Evolutionary conservation across 495 filamentous ascomycete species (phyloP), one percentile per base, ranked within the genome.

Genomic region (Penicillium diatomitis): DNA sequence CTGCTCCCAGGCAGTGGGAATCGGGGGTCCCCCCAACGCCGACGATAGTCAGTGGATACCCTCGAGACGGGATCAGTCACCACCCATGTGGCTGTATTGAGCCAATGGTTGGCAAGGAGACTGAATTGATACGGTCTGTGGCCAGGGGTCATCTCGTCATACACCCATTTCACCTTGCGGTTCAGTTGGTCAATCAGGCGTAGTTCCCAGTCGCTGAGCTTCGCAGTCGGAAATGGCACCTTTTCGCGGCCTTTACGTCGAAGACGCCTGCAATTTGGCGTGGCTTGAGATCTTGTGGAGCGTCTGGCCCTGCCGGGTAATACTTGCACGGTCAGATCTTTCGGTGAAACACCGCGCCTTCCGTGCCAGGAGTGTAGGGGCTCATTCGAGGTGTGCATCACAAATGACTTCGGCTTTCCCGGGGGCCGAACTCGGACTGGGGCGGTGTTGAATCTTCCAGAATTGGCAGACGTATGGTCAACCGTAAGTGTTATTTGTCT

Each of bases 71-170:
- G 67, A 41, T 71, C 67, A 46, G 60, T 62, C 20, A 74, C 67
- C 28, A 71, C 38, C 69, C 68, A 70, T 4, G 68, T 70, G 30
- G 63, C 58, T 37, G 48, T 56, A 39, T 72, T 74, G 29, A 73
- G 33, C 69, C 69, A 74, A 47, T 73, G 70, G 33, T 71, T 73
- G 29, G 69, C 59, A 34, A 74, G 65, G 20, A 67, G 47, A 8
- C 67, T 52, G 45, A 74, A 73, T 41, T 72, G 69, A 45, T 65
- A 74, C 4, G 69, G 64, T 44, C 64, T 69, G 46, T 63, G 57
- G 6, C 71, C 71, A 3, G 71, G 68, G 5, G 54, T 66, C 9
- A 64, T 53, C 51, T 74, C 70, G 32, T 64, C 53, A 29, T 58
- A 53, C n/a, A 67, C 48, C 71, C 71, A 74, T 4, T 57, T 47